Conservation (phyloP, 129 eudicot species). For the Mikania micrantha region DNA sequence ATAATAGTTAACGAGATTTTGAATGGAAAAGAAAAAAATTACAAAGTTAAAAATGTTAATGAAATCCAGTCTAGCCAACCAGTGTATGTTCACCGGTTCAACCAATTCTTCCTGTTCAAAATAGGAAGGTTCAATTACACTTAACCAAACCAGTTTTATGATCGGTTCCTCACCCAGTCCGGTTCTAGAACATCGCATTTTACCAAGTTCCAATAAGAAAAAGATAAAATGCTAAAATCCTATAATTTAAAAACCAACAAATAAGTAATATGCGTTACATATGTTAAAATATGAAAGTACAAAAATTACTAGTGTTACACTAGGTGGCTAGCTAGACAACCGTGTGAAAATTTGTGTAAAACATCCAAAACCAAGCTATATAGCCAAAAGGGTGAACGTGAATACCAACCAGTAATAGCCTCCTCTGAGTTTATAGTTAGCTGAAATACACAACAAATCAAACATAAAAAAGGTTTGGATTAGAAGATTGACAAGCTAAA, state of each 20-base stretch:
- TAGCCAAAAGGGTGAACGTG: background rate
- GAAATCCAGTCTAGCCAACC: too few species aligned
- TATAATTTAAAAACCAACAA: background rate
- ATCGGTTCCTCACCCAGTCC: too few species aligned
- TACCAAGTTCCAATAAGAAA: background rate
- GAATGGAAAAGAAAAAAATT: too few species aligned
- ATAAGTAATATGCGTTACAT: background rate
- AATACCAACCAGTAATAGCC: slow-evolving; percentile 18
- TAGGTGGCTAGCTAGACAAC: background rate
- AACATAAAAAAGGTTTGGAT: too few species aligned
- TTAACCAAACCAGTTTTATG: too few species aligned
- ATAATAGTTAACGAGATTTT: too few species aligned
- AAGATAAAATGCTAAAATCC: background rate
- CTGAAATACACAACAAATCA: slow-evolving; percentile 14
- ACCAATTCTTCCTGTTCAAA: too few species aligned
- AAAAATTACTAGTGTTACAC: background rate
- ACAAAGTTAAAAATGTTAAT: too few species aligned
- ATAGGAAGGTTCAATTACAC: too few species aligned
- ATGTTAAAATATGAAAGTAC: background rate
- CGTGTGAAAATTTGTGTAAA: background rate
- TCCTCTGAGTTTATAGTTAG: slow-evolving; percentile 7
- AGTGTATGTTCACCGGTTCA: too few species aligned
- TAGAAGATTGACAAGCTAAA: too few species aligned
- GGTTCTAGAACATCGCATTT: too few species aligned
- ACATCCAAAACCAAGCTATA: background rate